These are phyloP conservation scores for Cucurbita argyrosperma DNA, from an alignment of 306 rosid species.

Conservation along the genomic window DNA sequence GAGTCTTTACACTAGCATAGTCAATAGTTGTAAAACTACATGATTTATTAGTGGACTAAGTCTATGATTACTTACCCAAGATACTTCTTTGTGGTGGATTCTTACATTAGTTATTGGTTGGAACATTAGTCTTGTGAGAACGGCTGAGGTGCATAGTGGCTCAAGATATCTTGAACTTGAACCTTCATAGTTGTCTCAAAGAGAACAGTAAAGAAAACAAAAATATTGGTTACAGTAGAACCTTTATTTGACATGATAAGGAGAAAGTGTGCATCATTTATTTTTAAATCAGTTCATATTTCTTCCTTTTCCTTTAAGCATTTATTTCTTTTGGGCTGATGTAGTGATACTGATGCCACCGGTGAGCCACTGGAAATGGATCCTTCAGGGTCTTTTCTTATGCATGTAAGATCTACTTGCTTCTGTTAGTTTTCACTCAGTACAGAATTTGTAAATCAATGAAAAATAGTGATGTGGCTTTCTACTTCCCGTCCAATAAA, in stretches of 20 bases:
- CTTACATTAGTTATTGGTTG: neutral
- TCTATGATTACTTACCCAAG: neutral
- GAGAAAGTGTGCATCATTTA: neutral
- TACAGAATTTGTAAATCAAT: neutral
- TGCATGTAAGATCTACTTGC: constrained; percentile 29
- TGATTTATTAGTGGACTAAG: neutral
- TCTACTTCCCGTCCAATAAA: neutral
- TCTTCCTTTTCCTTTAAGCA: constrained; percentile 8
- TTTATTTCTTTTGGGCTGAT: constrained; percentile 17
- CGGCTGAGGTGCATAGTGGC: neutral
- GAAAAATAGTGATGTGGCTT: neutral
- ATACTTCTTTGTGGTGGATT: neutral
- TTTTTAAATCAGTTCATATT: neutral
- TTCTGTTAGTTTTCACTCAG: constrained; percentile 12
- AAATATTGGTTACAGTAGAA: neutral
- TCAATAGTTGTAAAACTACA: neutral
- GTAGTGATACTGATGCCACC: constrained; percentile 36
- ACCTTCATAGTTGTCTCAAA: neutral
- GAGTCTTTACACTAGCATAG: neutral
- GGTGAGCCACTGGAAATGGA: constrained; percentile 38
- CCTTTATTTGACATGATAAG: neutral
- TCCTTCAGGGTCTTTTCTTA: constrained; percentile 25
- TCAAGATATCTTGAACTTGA: neutral
- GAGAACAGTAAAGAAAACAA: neutral
- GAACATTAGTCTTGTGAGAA: neutral